Base-by-base conservation (phyloP, 257 asterid genomes). In the Jacaranda copaia region DNA sequence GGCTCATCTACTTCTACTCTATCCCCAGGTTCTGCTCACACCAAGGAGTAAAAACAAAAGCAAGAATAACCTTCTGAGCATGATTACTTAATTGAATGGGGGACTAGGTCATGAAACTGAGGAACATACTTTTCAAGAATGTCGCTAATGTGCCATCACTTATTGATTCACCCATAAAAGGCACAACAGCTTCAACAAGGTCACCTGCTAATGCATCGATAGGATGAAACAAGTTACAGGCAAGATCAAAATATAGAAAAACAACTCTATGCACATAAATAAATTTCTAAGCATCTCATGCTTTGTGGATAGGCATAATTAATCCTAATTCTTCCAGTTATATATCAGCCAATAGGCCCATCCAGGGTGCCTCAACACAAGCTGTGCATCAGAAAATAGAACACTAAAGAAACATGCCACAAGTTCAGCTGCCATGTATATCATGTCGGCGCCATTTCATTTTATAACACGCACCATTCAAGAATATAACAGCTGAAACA, bases 161-260 rank as follows among this genome's bases (percentile, higher is more conserved):
- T 77, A 91, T 92, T 19, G 99, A 94, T 93, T 94, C 99, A 35
- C 99, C 99, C 99, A 94, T 94, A 79, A 79, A 89, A 25, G 99
- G 99, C 36, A 94, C 99, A 48, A 94, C 96, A 82, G 98, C 99
- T 76, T 92, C 98, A 80, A 92, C 85, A 60, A 80, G 62, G 79
- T 92, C 97, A 68, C 92, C 96, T 80, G 79, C 87, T 88, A 86
- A 70, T 39, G 60, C 58, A 82, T 72, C 51, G 42, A 77, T 18
- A 81, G 38, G 64, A 36, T 42, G 53, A 75, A 43, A 49, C 14
- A 39, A 59, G 79, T 68, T 40, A 61, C 32, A 68, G 64, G 69
- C 10, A 77, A n/a, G 51, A 61, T 49, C 40, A 57, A 3, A 60
- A 4, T 42, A 42, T 39, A 6, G n/a, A 43, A 35, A 74, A 59